Conservation (phyloP, 2,329 filamentous ascomycete species). For the Phialophora chinensis region DNA sequence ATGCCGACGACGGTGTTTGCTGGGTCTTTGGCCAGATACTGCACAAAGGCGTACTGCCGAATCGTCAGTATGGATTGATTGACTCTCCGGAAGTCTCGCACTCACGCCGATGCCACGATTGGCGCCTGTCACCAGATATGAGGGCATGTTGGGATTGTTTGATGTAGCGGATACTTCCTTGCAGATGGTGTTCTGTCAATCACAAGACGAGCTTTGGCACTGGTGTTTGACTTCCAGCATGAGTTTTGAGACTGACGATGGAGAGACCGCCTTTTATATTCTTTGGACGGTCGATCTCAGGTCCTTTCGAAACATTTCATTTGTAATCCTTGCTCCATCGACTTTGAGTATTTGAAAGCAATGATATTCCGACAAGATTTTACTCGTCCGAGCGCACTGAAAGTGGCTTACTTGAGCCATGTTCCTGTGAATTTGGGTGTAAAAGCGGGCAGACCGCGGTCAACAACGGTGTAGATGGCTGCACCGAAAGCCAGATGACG, state of each 20-base stretch:
- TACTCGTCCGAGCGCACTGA: slow-evolving; percentile 9
- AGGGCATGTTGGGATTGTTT: slow-evolving; percentile 30
- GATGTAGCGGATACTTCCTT: neutral
- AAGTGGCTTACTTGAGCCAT: slow-evolving; percentile 22
- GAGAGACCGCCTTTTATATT: neutral
- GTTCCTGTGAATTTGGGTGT: neutral
- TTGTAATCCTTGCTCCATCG: slow-evolving; percentile 5
- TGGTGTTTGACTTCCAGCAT: neutral
- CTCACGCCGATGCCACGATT: slow-evolving; percentile 39
- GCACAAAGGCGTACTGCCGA: slow-evolving; percentile 53
- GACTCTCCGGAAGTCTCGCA: neutral
- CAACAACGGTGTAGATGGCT: neutral
- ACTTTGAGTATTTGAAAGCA: neutral
- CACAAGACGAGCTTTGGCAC: neutral
- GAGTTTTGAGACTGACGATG: neutral
- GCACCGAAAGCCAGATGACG: neutral
- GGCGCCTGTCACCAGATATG: slow-evolving; percentile 41
- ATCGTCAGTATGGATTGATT: neutral
- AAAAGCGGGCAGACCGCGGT: neutral
- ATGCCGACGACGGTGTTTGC: slow-evolving; percentile 56
- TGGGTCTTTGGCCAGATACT: slow-evolving; percentile 53
- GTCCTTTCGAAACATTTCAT: neutral
- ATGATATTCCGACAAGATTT: neutral
- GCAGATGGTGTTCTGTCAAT: neutral
- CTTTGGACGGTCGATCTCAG: neutral